A percentile compares a stretch with the other conserved stretches of the same genome.
Conservation (phyloP, 2,329 filamentous ascomycete genomes). For the Trichoderma lentiforme region DNA sequence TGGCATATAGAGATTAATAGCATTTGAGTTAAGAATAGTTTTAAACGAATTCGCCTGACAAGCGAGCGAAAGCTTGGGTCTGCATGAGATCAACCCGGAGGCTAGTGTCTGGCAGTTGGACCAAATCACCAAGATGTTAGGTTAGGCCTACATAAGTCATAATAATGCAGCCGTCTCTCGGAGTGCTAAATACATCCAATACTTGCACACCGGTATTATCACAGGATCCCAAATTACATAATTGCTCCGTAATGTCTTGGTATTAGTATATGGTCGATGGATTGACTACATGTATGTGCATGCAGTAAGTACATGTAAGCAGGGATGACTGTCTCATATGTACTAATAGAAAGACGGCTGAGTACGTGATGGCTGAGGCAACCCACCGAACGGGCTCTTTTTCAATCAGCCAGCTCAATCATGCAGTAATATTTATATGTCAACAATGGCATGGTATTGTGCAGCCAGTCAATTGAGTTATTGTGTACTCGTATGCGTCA, state of each 20-base stretch:
- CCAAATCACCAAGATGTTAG: too few species aligned
- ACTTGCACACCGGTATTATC: not conserved
- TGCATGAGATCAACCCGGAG: not conserved
- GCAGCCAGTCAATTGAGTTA: not conserved
- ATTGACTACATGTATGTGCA: not conserved
- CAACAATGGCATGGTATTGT: not conserved
- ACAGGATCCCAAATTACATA: not conserved
- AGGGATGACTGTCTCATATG: not conserved
- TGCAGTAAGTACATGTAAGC: not conserved
- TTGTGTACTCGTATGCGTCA: not conserved
- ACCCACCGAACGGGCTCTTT: not conserved
- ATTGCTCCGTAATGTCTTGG: not conserved
- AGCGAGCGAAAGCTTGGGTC: not conserved
- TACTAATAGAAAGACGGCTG: not conserved
- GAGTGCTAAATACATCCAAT: not conserved
- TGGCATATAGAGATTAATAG: not conserved
- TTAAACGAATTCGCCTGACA: not conserved
- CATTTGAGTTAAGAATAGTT: not conserved
- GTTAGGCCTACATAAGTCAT: not conserved
- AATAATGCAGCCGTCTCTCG: not conserved
- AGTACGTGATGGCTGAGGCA: not conserved
- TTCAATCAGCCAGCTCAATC: not conserved
- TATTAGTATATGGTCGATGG: not conserved
- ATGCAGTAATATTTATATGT: not conserved
- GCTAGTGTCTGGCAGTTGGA: not conserved